Percentiles rank a stretch among this genome's conserved stretches.
These are phyloP conservation scores for Podaxis carcinomalis DNA, from an alignment of 768 basidiomycete species.

Conservation along the genomic window DNA sequence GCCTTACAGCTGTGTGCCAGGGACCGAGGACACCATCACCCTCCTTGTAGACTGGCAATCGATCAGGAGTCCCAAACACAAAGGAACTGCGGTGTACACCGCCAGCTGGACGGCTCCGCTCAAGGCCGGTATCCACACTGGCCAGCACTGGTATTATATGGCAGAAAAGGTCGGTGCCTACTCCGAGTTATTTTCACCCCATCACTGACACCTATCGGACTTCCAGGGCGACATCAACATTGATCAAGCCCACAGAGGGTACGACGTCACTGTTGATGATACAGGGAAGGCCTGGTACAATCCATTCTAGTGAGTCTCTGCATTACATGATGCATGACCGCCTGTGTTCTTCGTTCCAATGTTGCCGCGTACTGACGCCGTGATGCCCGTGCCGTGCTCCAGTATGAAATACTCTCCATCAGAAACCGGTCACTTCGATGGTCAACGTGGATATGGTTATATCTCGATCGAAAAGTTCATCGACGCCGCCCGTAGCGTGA, in stretches of 20 bases:
- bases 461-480: slow-evolving; percentile 91
- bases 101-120: slow-evolving; percentile 94
- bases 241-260: slow-evolving; percentile 93
- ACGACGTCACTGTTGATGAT: slow-evolving; percentile 84
- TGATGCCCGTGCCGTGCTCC: not conserved
- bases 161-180: slow-evolving; percentile 63
- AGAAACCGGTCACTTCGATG: slow-evolving; percentile 90
- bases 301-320: slow-evolving; percentile 75
- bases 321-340: slow-evolving; percentile 2
- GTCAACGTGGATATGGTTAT: slow-evolving; percentile 90
- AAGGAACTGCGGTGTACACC: slow-evolving; percentile 87
- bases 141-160: slow-evolving; percentile 95
- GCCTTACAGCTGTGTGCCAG: slow-evolving; percentile 80
- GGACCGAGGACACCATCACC: slow-evolving; percentile 94
- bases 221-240: slow-evolving; percentile 83
- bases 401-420: slow-evolving; percentile 96
- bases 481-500: slow-evolving; percentile 77
- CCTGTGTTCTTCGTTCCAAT: not conserved
- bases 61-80: slow-evolving; percentile 65
- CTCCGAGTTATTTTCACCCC: not conserved
- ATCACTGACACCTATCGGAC: slow-evolving; percentile 6
- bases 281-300: slow-evolving; percentile 84
- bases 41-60: slow-evolving; percentile 94
- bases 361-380: not conserved
- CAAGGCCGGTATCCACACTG: slow-evolving; percentile 84